A percentile compares a stretch with the other conserved stretches of the same genome.
phyloP scores from a whole-genome alignment of 2,329 filamentous ascomycete genomes.

The Pseudocercospora eumusae region DNA sequence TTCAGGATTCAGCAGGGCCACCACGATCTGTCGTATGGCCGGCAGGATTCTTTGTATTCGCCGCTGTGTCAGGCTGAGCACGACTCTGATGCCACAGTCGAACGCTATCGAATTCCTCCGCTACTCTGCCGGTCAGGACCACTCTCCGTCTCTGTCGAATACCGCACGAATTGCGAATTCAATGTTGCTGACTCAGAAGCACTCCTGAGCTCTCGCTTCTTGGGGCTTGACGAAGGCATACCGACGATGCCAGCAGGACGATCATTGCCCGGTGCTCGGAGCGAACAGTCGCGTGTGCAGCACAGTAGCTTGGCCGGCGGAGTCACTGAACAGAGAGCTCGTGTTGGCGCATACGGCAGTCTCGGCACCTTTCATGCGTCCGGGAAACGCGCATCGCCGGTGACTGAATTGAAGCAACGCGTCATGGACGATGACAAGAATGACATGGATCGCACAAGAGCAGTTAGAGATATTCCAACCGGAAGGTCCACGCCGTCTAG shows the following conservation, averaged over 20 bases:
- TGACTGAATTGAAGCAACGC: slow-evolving; percentile 35
- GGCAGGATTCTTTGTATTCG: slow-evolving; percentile 68
- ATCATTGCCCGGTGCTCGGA: slow-evolving; percentile 45
- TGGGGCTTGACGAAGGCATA: slow-evolving; percentile 73
- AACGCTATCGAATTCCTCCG: slow-evolving; percentile 77
- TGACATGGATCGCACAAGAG: slow-evolving; percentile 14
- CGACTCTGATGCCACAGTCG: slow-evolving; percentile 57
- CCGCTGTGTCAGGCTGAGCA: slow-evolving; percentile 66
- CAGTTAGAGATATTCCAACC: slow-evolving; percentile 8
- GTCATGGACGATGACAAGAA: slow-evolving; percentile 29
- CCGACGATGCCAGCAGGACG: slow-evolving; percentile 29
- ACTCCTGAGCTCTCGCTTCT: slow-evolving; percentile 86
- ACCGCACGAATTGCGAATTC: slow-evolving; percentile 87
- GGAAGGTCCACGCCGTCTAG: slow-evolving; percentile 49
- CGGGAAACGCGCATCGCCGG: slow-evolving; percentile 35
- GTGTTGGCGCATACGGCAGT: slow-evolving; percentile 38
- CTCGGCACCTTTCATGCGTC: slow-evolving; percentile 38
- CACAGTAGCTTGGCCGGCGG: slow-evolving; percentile 31
- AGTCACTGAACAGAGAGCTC: slow-evolving; percentile 22
- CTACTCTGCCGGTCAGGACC: slow-evolving; percentile 85
- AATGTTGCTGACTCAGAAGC: slow-evolving; percentile 89
- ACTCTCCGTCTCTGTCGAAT: slow-evolving; percentile 77
- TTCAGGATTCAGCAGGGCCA: slow-evolving; percentile 72
- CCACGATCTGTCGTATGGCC: slow-evolving; percentile 51
- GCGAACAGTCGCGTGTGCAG: slow-evolving; percentile 44